phyloP scores from a whole-genome alignment of 2,329 filamentous ascomycete genomes.

The Aspergillus oerlinghausenensis region DNA sequence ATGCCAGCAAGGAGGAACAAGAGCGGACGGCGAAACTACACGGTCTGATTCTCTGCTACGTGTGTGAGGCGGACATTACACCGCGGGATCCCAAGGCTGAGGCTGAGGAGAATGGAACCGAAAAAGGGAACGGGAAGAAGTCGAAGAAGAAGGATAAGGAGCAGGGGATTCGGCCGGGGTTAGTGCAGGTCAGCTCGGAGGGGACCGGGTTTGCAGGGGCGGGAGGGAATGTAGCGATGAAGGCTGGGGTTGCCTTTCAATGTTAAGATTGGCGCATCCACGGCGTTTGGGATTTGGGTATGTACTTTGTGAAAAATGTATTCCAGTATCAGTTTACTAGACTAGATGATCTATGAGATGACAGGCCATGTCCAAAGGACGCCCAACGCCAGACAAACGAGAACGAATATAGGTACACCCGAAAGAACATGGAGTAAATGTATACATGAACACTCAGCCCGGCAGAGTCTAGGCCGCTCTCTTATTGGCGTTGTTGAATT shows the following conservation, averaged over 20 bases:
- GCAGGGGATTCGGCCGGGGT: conserved; percentile 61
- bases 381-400: background rate
- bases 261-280: conserved; percentile 49
- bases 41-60: conserved; percentile 66
- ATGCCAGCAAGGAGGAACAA: conserved; percentile 51
- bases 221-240: conserved; percentile 79
- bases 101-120: conserved; percentile 11
- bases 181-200: conserved; percentile 77
- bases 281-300: background rate
- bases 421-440: background rate
- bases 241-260: conserved; percentile 74
- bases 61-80: conserved; percentile 77
- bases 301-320: background rate
- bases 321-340: background rate
- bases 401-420: background rate
- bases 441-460: background rate
- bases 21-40: conserved; percentile 29
- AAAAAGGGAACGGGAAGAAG: conserved; percentile 26
- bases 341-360: background rate
- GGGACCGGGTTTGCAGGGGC: conserved; percentile 89
- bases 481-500: conserved; percentile 63
- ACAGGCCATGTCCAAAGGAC: background rate
- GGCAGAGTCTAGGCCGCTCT: conserved; percentile 8
- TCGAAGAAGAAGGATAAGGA: conserved; percentile 39
- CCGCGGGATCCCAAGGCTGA: conserved; percentile 27